These are phyloP conservation scores for Sequoia sempervirens DNA, from an alignment of 75 land plant genomes.

Conservation along the genomic window DNA sequence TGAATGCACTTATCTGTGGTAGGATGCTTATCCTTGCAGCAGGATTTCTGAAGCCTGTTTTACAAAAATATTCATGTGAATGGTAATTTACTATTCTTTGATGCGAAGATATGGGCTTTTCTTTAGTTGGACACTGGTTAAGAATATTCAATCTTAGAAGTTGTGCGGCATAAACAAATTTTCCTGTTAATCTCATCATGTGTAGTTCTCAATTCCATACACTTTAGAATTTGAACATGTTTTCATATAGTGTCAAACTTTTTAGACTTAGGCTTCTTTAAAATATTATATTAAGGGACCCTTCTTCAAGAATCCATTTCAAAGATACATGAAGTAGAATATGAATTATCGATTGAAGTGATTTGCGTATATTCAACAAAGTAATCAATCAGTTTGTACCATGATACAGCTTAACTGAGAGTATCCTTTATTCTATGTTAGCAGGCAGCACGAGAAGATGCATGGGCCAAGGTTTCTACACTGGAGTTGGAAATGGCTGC, in stretches of 20 bases:
- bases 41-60: not conserved
- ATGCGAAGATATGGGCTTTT: not conserved
- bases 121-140: not conserved
- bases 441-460: slow-evolving; percentile 89
- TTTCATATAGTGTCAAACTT: not conserved
- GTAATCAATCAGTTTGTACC: not conserved
- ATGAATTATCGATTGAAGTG: not conserved
- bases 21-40: not conserved
- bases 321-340: not conserved
- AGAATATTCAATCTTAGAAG: not conserved
- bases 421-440: slow-evolving; percentile 23
- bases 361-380: not conserved
- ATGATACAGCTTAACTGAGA: not conserved
- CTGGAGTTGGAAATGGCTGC: slow-evolving; percentile 86
- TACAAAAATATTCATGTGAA: not conserved
- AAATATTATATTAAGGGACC: not conserved
- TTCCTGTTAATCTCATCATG: not conserved
- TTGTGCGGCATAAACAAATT: not conserved
- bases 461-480: slow-evolving; percentile 65
- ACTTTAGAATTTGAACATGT: not conserved
- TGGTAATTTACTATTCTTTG: not conserved
- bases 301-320: not conserved
- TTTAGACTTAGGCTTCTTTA: not conserved
- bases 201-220: not conserved
- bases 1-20: not conserved